Conservation (phyloP, 2,329 filamentous ascomycete species). For the Cytospora piceae region DNA sequence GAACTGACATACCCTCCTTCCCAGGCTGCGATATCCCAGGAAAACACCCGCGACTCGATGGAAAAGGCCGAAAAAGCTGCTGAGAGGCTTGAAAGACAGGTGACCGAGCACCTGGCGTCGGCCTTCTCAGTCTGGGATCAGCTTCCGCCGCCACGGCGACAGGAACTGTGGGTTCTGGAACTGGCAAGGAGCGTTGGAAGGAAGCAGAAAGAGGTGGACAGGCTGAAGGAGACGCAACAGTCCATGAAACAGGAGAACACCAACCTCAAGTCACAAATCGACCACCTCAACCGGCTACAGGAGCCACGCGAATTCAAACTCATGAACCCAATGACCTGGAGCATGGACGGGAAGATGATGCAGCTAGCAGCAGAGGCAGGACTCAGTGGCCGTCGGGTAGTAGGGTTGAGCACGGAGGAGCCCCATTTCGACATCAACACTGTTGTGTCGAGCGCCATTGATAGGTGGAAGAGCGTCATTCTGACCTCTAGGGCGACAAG, state of each 20-base stretch:
- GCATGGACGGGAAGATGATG: slow-evolving; percentile 54
- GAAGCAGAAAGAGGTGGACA: slow-evolving; percentile 59
- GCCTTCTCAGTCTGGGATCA: slow-evolving; percentile 78
- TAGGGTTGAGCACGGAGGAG: slow-evolving; percentile 56
- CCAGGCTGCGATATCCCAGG: slow-evolving; percentile 41
- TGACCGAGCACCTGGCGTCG: slow-evolving; percentile 75
- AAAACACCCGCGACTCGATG: slow-evolving; percentile 51
- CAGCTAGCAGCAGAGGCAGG: slow-evolving; percentile 51
- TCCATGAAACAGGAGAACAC: slow-evolving; percentile 59
- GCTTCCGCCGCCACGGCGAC: slow-evolving; percentile 59
- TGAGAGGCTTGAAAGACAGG: slow-evolving; percentile 67
- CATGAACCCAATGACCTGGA: slow-evolving; percentile 54
- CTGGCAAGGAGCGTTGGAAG: slow-evolving; percentile 62
- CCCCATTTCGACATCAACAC: slow-evolving; percentile 56
- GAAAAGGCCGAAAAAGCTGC: slow-evolving; percentile 56
- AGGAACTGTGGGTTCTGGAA: slow-evolving; percentile 65
- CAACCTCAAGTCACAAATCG: slow-evolving; percentile 61
- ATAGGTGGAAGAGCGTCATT: slow-evolving; percentile 65
- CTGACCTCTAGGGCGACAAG: slow-evolving; percentile 50
- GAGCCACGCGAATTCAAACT: slow-evolving; percentile 64
- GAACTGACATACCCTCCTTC: slow-evolving; percentile 55
- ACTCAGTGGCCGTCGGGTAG: slow-evolving; percentile 42
- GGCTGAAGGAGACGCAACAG: slow-evolving; percentile 54
- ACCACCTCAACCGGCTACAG: slow-evolving; percentile 61
- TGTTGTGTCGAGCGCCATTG: slow-evolving; percentile 58